phyloP scores from a whole-genome alignment of 495 filamentous ascomycete genomes.

The Lepidopterella palustris region DNA sequence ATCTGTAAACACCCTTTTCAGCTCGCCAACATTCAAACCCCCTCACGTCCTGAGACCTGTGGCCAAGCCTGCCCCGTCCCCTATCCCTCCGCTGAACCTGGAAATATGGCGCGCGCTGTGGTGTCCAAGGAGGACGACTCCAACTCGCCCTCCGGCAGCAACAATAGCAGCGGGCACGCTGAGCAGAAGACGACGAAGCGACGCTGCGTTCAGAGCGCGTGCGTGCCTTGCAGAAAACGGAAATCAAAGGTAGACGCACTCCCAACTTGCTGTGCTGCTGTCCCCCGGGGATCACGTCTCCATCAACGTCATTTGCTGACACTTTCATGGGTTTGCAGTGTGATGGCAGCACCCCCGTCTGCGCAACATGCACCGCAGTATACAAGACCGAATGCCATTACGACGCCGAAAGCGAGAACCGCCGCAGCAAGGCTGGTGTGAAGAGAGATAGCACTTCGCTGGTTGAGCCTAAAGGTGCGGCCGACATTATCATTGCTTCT shows the following conservation, averaged over 20 bases:
- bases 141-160: neutral
- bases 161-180: neutral
- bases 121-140: neutral
- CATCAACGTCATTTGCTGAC: neutral
- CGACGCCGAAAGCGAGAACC: slow-evolving; percentile 43
- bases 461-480: slow-evolving; percentile 34
- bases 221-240: slow-evolving; percentile 47
- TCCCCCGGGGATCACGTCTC: neutral
- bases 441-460: slow-evolving; percentile 38
- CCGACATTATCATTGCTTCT: slow-evolving; percentile 39
- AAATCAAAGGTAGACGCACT: slow-evolving; percentile 45
- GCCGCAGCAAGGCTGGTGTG: slow-evolving; percentile 34
- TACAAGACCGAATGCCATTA: slow-evolving; percentile 45
- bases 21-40: neutral
- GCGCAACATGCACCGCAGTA: slow-evolving; percentile 47
- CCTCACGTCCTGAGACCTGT: neutral
- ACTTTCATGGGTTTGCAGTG: slow-evolving; percentile 35
- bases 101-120: neutral
- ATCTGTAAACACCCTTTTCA: too few relatives aligned
- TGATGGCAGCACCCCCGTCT: slow-evolving; percentile 43
- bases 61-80: neutral
- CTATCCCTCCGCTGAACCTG: neutral
- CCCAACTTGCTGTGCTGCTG: neutral
- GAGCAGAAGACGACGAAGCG: slow-evolving; percentile 27
- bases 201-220: slow-evolving; percentile 46